phyloP scores from a whole-genome alignment of 495 filamentous ascomycete genomes.

The Venustampulla echinocandica region DNA sequence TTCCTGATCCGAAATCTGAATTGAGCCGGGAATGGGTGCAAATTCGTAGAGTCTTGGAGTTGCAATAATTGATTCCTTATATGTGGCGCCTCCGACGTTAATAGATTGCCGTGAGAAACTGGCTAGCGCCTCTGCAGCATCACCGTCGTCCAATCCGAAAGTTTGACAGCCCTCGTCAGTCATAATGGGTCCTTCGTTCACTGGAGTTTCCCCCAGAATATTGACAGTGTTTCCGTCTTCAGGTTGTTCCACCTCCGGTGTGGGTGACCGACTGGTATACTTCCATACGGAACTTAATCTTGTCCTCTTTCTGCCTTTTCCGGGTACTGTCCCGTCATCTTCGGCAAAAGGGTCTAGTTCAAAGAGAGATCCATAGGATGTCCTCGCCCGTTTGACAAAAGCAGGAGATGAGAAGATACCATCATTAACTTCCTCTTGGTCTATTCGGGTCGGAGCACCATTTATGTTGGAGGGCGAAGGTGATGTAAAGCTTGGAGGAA shows the following conservation, averaged over 20 bases:
- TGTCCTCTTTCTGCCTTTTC: conserved; percentile 60
- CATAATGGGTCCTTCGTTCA: conserved; percentile 27
- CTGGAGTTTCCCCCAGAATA: background rate
- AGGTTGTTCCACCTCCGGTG: conserved; percentile 13
- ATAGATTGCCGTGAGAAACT: conserved; percentile 10
- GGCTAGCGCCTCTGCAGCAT: conserved; percentile 14
- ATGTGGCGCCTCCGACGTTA: conserved; percentile 7
- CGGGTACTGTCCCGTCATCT: conserved; percentile 51
- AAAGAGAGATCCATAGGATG: conserved; percentile 51
- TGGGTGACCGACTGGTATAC: conserved; percentile 42
- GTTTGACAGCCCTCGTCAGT: conserved; percentile 41
- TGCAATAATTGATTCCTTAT: background rate
- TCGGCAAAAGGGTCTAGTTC: conserved; percentile 63
- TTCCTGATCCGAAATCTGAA: too few relatives aligned
- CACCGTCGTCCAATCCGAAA: conserved; percentile 28
- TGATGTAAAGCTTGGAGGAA: conserved; percentile 3
- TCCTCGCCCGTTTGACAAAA: conserved; percentile 56
- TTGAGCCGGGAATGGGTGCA: too few relatives aligned
- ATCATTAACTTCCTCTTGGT: conserved; percentile 1
- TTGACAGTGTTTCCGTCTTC: conserved; percentile 16
- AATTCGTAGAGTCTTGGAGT: too few relatives aligned
- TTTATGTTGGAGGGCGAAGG: background rate
- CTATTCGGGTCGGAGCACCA: background rate
- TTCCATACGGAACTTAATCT: conserved; percentile 69
- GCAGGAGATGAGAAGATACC: conserved; percentile 65